phyloP scores from a whole-genome alignment of 257 asterid species.

The Asclepias syriaca region DNA sequence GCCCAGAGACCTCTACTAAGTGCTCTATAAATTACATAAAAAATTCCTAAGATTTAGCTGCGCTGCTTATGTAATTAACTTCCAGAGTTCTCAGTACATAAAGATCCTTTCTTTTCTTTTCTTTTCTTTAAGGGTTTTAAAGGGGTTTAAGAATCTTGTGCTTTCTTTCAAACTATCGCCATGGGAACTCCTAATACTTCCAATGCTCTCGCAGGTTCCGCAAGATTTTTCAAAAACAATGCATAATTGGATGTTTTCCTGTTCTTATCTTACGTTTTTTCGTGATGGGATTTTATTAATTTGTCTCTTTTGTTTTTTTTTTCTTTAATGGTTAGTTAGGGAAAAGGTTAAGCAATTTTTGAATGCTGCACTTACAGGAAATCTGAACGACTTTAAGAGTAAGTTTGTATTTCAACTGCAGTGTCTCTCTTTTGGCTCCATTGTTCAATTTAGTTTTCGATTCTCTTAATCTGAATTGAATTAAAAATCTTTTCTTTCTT shows the following conservation, averaged over 20 bases:
- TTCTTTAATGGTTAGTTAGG: conserved; percentile 43
- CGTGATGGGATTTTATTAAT: background rate
- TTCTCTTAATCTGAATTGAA: background rate
- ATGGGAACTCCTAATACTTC: conserved; percentile 54
- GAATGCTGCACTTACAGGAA: conserved; percentile 74
- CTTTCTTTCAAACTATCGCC: background rate
- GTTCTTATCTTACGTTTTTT: background rate
- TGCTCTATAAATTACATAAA: background rate
- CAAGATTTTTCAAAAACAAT: background rate
- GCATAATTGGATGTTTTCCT: background rate
- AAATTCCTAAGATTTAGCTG: no score
- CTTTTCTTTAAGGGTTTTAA: background rate
- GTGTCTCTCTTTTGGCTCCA: background rate
- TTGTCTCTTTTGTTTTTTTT: conserved; percentile 13
- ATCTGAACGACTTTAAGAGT: conserved; percentile 67
- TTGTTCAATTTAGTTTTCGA: background rate
- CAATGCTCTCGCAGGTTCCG: conserved; percentile 80
- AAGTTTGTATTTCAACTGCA: conserved; percentile 19
- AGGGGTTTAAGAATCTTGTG: background rate
- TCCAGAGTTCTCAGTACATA: background rate
- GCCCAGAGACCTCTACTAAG: background rate
- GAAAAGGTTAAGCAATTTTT: conserved; percentile 58
- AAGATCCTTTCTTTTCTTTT: no score
- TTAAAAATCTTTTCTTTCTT: conserved; percentile 2
- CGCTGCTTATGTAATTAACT: background rate